Evolutionary conservation across 352 stramenopile genomes (phyloP), one percentile per base, ranked within the genome.

Genomic region (Bremia lactucae): DNA sequence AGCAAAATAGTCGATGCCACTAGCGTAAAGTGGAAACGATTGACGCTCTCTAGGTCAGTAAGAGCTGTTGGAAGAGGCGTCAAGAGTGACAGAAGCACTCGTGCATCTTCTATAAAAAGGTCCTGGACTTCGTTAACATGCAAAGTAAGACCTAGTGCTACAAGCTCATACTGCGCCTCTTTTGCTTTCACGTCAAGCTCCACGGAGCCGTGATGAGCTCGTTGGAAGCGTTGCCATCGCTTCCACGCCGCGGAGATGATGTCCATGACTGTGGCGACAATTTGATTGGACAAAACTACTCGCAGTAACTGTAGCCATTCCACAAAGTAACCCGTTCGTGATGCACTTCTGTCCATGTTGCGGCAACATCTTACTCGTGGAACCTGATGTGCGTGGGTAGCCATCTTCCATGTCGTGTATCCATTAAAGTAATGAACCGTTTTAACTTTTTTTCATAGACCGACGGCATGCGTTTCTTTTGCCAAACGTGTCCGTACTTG

Each of bases 311-410:
- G 1, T 3, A 29, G 24, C 13, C 7, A 13, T 7, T 13, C 24
- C 2, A 29, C 24, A 7, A 29, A 13, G 8, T 11, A 29, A 7
- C 13, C 34, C 37, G 2, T 40, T 31, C 8, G 14, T 35, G 49
- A 94, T 95, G 82, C 82, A 84, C 51, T 95, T 94, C 72, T 95
- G 84, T 58, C 82, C 82, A n/a, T 87, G 46, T 10, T 94, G 84
- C 55, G 79, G 83, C 10, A 94, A 92, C 59, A 86, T 95, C 51
- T 60, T 95, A 47, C 78, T 94, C 55, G 74, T 94, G 11, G 84
- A 94, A 61, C 72, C 83, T 25, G 77, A 88, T 53, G 78, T 91
- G 52, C 29, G 67, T 58, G 6, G 4, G 9, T 29, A 2, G 19
- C 4, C 28, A 33, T 16, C 1, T 29, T 3, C 24, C 7, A 33